Evolutionary conservation across 2,329 filamentous ascomycete species (phyloP), one percentile per base, ranked within the genome.

Genomic region (Diaporthe vaccinii): DNA sequence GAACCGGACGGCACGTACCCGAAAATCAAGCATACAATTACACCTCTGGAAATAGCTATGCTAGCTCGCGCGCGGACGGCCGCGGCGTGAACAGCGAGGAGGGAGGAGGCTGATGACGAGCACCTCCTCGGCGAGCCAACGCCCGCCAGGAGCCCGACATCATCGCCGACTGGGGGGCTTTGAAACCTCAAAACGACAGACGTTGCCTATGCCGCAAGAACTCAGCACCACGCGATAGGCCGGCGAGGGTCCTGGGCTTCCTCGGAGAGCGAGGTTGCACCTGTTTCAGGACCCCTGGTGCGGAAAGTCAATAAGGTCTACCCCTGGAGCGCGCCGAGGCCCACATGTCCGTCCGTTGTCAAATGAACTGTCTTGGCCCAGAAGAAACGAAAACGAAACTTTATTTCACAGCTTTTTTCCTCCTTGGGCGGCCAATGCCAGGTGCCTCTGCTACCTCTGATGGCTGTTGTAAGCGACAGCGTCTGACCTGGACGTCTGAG

Each of bases 281-380:
- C 65, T 53, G 65, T 68, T 68, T 68, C 65, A 68, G 65, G 46
- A 55, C 65, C 46, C 46, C 65, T 68, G 65, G 65, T 8, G 31
- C 65, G 15, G 12, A 68, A 25, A 31, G 31, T 68, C 65, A 53
- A 41, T 53, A 53, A 68, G 65, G 65, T 41, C 34, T 39, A 53
- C 65, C 65, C 46, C 65, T 68, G 65, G 65, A 68, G 65, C 65
- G 28, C 20, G 46, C 65, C 46, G 7, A 68, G 49, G 65, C 65
- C 34, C 22, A 68, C 65, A 68, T 53, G 46, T 68, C 62, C 62
- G 44, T 68, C 62, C 31, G 20, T 53, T 68, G 62, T 68, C 62
- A 51, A 67, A 68, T 68, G 44, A 68, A 68, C 44, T 25, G 65
- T 68, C 65, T 68, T 68, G 65, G 65, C 65, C 34, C 65, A 68